phyloP scores from a whole-genome alignment of 352 stramenopile species.

The Phytopythium vexans region DNA sequence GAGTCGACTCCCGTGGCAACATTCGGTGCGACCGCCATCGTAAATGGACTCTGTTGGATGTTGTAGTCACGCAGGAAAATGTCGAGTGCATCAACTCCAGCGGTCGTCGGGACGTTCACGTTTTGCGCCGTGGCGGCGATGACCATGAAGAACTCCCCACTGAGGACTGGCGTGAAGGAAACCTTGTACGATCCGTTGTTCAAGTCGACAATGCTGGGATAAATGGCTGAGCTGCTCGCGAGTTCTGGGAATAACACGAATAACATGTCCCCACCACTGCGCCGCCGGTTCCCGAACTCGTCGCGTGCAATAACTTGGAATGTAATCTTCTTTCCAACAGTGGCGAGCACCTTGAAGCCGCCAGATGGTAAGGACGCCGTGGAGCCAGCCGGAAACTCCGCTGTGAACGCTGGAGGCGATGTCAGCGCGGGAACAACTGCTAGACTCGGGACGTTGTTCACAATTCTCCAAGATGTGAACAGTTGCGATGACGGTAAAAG shows the following conservation, averaged over 20 bases:
- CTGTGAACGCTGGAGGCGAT: slow-evolving; percentile 32
- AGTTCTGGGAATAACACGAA: slow-evolving; percentile 35
- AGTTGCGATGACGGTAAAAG: slow-evolving; percentile 36
- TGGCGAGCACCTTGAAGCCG: slow-evolving; percentile 6
- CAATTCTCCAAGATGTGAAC: slow-evolving; percentile 52
- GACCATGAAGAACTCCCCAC: slow-evolving; percentile 35
- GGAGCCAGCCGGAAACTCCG: slow-evolving; percentile 17
- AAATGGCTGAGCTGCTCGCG: slow-evolving; percentile 3
- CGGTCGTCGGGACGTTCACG: slow-evolving; percentile 11
- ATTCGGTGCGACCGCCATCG: slow-evolving; percentile 36
- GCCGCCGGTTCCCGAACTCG: slow-evolving; percentile 31
- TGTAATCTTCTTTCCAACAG: slow-evolving; percentile 14
- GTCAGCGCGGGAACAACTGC: slow-evolving; percentile 29
- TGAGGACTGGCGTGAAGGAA: slow-evolving; percentile 27
- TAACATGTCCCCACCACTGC: slow-evolving; percentile 32
- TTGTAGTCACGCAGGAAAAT: slow-evolving; percentile 33
- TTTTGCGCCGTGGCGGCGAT: slow-evolving; percentile 28
- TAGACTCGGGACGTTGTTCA: slow-evolving; percentile 51
- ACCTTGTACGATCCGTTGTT: slow-evolving; percentile 41
- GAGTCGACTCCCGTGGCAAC: slow-evolving; percentile 18
- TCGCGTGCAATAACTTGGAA: slow-evolving; percentile 43
- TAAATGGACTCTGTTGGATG: slow-evolving; percentile 44
- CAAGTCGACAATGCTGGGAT: slow-evolving; percentile 26
- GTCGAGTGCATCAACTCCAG: slow-evolving; percentile 15
- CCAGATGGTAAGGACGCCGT: neutral